Evolutionary conservation across 176 grass and related monocot genomes (phyloP), one percentile per base, ranked within the genome.

Genomic region (Hordeum marinum): DNA sequence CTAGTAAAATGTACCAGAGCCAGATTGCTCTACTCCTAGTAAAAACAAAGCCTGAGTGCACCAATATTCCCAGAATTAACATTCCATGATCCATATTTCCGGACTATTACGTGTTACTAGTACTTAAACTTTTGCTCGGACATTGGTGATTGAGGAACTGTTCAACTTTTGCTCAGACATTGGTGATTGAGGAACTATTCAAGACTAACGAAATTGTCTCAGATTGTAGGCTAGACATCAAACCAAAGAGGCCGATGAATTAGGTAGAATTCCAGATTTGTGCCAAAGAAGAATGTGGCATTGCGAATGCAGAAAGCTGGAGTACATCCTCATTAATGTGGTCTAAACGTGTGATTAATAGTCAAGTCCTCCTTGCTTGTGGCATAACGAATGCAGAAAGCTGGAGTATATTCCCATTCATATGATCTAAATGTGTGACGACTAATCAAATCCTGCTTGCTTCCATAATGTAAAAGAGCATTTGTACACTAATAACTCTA

Each of bases 311-410:
- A 36, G 21, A 65, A 68, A 55, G 15, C 7, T 26, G 12, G 3
- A 7, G 12, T 35, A 65, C 43, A 75, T 58, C 59, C 57, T 65
- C 26, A 73, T 85, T 89, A 36, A 12, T 83, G 27, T 52, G 60
- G 67, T 35, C 7, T 75, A 29, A 62, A 25, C 72, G 4, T 40
- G 60, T 85, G 20, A 68, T 57, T 57, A 9, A 57, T 9, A 57
- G 21, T 57, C 18, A 57, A 57, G 20, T 21, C 2, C 20, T 57
- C 2, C 20, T 9, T 57, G 7, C 0, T 57, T 74, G 23, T 13
- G 41, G 34, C 23, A 72, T 21, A 79, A 78, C 7, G 57, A 63
- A 80, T 60, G 68, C 64, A 26, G 21, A 65, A 68, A 55, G 14
- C 10, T 27, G 24, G 2, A 7, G 6, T 36, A 74, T 34, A 75